Conservation (phyloP, 2,329 filamentous ascomycete genomes). For the Fusarium torulosum region DNA sequence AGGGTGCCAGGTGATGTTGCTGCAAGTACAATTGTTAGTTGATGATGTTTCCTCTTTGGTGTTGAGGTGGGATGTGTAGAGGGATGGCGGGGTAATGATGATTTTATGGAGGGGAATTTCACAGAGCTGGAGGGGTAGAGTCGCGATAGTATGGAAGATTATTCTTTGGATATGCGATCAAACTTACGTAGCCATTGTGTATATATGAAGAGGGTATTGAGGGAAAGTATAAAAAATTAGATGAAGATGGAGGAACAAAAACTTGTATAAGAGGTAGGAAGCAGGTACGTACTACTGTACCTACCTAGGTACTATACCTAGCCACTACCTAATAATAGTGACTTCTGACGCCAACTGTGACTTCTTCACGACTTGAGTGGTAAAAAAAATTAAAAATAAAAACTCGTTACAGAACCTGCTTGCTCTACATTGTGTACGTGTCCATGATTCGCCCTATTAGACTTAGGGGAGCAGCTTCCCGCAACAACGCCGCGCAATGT, state of each 20-base stretch:
- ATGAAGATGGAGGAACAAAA: constrained; percentile 12
- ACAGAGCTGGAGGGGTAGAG: constrained; percentile 8
- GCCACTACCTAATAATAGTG: constrained; percentile 12
- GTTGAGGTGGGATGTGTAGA: constrained; percentile 20
- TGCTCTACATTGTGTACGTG: not conserved
- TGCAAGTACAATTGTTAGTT: constrained; percentile 53
- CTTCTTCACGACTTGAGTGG: constrained; percentile 16
- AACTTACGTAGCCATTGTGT: constrained; percentile 55
- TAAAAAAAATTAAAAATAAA: constrained; percentile 34
- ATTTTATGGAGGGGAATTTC: constrained; percentile 13
- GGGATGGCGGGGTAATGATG: constrained; percentile 34
- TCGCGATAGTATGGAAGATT: not conserved
- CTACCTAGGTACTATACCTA: not conserved
- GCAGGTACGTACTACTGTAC: too few relatives aligned
- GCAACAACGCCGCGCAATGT: constrained; percentile 32
- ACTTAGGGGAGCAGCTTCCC: constrained; percentile 5
- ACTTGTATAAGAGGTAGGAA: constrained; percentile 4
- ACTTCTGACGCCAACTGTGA: constrained; percentile 13
- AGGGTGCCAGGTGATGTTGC: constrained; percentile 92
- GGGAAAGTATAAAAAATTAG: not conserved
- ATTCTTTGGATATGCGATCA: not conserved
- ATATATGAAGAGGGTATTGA: constrained; percentile 9
- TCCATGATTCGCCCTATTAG: constrained; percentile 17
- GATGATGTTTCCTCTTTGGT: constrained; percentile 17
- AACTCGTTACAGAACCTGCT: constrained; percentile 8